Evolutionary conservation across 495 filamentous ascomycete genomes (phyloP), one percentile per base, ranked within the genome.

Genomic region (Neurospora sp.): DNA sequence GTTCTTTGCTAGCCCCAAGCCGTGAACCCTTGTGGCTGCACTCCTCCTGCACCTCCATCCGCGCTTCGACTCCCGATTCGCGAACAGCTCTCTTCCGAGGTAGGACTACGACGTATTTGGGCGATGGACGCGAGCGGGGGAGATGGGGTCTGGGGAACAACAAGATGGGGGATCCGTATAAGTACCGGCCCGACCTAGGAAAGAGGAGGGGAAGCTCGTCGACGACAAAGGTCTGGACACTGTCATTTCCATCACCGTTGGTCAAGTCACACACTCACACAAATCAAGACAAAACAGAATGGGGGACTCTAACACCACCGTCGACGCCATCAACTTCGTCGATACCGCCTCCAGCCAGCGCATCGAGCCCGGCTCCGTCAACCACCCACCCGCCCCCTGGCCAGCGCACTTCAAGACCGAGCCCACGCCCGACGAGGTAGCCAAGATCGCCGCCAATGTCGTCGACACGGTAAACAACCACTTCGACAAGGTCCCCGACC

Each of bases 291-390:
- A 27, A 69, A 41, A 12, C 54, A 37, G 31, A 35, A 66, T 66
- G 54, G 54, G 54, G 27, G 27, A 35, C 54, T 66, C 54, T 0
- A 66, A 16, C 14, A 66, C 12, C 54, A 35, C 12, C 27, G 54
- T 66, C 7, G 54, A 37, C 54, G 7, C 54, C 54, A 66, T 66
- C 54, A 18, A 9, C 54, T 66, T 66, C 14, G 27, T 35, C 27
- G 27, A 66, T 18, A 75, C 66, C 11, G 38, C 69, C 20, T 89
- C 89, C 27, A 83, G 84, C 76, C 84, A 91, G 72, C 85, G 88
- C 62, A 79, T 86, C 42, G 90, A 88, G 75, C 86, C 89, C 2
- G 90, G 90, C 40, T 92, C 90, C 5, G 74, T 84, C 77, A 87
- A 88, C 72, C 81, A 89, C 71, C 80, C 84, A 4, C 75, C 84